These are phyloP conservation scores for Escovopsis sp. DNA, from an alignment of 2,329 filamentous ascomycete genomes.

Conservation along the genomic window DNA sequence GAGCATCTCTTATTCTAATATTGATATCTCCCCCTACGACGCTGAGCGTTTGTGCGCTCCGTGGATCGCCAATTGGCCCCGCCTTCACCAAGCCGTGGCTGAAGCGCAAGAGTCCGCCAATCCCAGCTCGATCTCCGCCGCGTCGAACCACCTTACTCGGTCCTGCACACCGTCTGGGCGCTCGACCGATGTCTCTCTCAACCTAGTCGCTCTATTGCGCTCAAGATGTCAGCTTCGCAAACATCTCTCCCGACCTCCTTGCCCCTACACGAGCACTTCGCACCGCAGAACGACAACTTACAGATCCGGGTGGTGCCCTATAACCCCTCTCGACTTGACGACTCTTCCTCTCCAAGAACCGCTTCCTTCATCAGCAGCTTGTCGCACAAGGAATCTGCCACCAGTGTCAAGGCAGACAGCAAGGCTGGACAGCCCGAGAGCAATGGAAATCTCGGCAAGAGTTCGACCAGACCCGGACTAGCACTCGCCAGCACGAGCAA, in stretches of 20 bases:
- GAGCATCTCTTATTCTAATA: not conserved
- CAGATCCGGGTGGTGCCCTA: conserved; percentile 25
- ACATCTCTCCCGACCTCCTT: conserved; percentile 14
- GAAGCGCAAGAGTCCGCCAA: too few species aligned
- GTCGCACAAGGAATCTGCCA: not conserved
- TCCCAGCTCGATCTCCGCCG: too few species aligned
- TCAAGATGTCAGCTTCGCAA: conserved; percentile 19
- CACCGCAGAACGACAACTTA: conserved; percentile 15
- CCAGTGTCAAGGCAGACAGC: conserved; percentile 3
- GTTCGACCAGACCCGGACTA: not conserved
- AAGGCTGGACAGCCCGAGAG: conserved; percentile 1
- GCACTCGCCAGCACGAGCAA: not conserved
- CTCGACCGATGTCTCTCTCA: conserved; percentile 9
- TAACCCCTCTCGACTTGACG: conserved; percentile 21
- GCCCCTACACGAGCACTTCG: conserved; percentile 14
- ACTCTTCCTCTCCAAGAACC: conserved; percentile 11
- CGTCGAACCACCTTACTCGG: not conserved
- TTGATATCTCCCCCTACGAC: not conserved
- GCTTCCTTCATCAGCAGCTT: conserved; percentile 10
- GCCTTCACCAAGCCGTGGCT: too few species aligned
- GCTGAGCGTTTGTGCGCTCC: too few species aligned
- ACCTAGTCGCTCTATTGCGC: conserved; percentile 12
- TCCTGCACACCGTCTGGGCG: not conserved
- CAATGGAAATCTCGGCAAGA: not conserved
- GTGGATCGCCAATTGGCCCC: not conserved